These are phyloP conservation scores for Exophiala sp. DNA, from an alignment of 2,329 filamentous ascomycete genomes.

Conservation along the genomic window DNA sequence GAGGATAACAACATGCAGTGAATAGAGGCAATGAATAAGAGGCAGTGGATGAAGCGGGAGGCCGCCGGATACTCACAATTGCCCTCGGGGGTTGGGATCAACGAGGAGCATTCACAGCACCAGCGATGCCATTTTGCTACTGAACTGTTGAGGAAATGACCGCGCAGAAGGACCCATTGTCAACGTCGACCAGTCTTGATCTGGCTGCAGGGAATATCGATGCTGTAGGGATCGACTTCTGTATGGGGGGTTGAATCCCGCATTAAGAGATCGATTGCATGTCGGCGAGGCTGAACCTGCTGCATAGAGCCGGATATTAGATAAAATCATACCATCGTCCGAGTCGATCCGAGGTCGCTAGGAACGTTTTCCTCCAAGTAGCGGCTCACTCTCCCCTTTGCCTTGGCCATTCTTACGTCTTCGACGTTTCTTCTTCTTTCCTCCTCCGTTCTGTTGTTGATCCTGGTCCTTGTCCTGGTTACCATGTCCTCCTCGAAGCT, in stretches of 20 bases:
- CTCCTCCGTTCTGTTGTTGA: constrained; percentile 4
- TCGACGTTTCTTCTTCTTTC: constrained; percentile 23
- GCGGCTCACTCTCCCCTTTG: constrained; percentile 20
- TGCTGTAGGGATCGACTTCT: too few species aligned
- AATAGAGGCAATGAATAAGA: not conserved
- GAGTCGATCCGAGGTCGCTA: not conserved
- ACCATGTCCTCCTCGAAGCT: constrained; percentile 4
- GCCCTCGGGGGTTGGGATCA: not conserved
- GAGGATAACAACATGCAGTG: not conserved
- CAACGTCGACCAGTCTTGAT: not conserved
- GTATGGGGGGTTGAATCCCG: too few species aligned
- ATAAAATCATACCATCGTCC: not conserved
- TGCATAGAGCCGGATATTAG: not conserved
- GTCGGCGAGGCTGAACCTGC: not conserved
- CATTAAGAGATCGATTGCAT: not conserved
- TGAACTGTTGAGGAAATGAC: not conserved
- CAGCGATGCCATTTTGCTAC: not conserved
- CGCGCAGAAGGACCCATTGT: not conserved
- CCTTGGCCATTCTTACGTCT: constrained; percentile 14
- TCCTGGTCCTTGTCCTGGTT: not conserved
- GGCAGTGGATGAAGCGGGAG: not conserved
- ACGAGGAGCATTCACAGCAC: not conserved
- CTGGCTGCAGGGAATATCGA: not conserved
- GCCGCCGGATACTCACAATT: not conserved
- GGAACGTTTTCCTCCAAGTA: constrained; percentile 16